phyloP scores from a whole-genome alignment of 2,329 filamentous ascomycete genomes.

The Stachybotrys chartarum region DNA sequence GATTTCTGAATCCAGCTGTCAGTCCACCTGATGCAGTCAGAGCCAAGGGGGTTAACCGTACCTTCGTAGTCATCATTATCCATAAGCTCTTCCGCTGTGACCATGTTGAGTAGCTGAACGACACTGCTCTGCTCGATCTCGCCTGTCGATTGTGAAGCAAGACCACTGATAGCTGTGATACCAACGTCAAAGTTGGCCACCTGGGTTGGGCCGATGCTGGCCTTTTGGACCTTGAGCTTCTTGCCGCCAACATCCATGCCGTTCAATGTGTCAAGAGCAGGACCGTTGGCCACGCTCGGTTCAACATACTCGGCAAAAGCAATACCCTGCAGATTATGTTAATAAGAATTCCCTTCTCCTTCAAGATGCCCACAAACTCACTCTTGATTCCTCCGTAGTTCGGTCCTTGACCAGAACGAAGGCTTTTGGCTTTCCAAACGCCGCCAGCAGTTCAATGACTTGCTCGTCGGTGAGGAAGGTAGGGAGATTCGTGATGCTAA shows the following conservation, averaged over 20 bases:
- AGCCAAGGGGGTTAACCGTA: constrained; percentile 29
- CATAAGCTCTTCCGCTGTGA: constrained; percentile 89
- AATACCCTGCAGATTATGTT: constrained; percentile 59
- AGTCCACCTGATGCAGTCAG: constrained; percentile 15
- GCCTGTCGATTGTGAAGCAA: constrained; percentile 78
- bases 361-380: constrained; percentile 36
- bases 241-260: constrained; percentile 89
- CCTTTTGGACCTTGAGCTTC: constrained; percentile 76
- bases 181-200: constrained; percentile 88
- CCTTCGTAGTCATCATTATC: constrained; percentile 94
- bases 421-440: constrained; percentile 88
- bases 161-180: constrained; percentile 95
- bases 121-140: constrained; percentile 78
- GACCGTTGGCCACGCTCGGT: constrained; percentile 60
- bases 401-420: constrained; percentile 86
- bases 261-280: constrained; percentile 85
- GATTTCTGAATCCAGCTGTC: constrained; percentile 62
- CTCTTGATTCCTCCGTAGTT: constrained; percentile 77
- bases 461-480: constrained; percentile 84
- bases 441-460: constrained; percentile 79
- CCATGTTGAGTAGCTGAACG: constrained; percentile 94
- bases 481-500: constrained; percentile 86
- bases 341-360: not conserved
- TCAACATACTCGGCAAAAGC: constrained; percentile 95
- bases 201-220: constrained; percentile 91